phyloP scores from a whole-genome alignment of 495 filamentous ascomycete genomes.

The Aspergillus hancockii region DNA sequence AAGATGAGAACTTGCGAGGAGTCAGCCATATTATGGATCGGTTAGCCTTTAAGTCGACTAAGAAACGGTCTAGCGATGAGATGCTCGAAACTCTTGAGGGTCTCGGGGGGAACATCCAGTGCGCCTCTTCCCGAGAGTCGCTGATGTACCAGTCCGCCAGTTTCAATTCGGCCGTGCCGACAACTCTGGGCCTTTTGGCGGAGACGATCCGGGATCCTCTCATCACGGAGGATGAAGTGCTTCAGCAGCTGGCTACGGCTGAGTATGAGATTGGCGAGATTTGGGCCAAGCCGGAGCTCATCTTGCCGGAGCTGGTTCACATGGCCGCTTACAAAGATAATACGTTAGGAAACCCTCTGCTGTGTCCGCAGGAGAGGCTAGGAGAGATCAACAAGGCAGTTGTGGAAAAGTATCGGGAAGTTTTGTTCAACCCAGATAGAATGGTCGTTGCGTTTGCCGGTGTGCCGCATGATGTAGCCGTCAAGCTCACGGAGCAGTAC shows the following conservation, averaged over 20 bases:
- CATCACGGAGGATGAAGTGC: slow-evolving; percentile 88
- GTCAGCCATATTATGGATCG: slow-evolving; percentile 97
- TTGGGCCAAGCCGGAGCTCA: slow-evolving; percentile 95
- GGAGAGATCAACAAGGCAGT: slow-evolving; percentile 70
- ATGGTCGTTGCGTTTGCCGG: slow-evolving; percentile 96
- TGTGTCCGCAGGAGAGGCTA: slow-evolving; percentile 87
- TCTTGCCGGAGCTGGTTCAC: slow-evolving; percentile 92
- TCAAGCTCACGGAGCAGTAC: slow-evolving; percentile 75
- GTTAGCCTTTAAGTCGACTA: slow-evolving; percentile 93
- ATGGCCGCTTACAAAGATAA: slow-evolving; percentile 94
- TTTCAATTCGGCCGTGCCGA: slow-evolving; percentile 90
- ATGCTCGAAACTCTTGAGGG: slow-evolving; percentile 85
- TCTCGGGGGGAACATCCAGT: slow-evolving; percentile 93
- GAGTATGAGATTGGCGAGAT: slow-evolving; percentile 97
- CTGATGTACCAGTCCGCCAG: slow-evolving; percentile 99
- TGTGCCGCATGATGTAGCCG: slow-evolving; percentile 77
- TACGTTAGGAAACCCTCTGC: slow-evolving; percentile 88
- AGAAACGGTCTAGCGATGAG: slow-evolving; percentile 68
- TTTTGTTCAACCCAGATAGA: slow-evolving; percentile 84
- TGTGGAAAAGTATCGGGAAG: slow-evolving; percentile 75
- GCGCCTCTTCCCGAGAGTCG: slow-evolving; percentile 90
- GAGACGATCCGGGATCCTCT: slow-evolving; percentile 90
- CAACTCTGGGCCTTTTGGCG: slow-evolving; percentile 80
- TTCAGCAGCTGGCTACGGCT: slow-evolving; percentile 83
- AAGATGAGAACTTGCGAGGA: slow-evolving; percentile 79